Conservation (phyloP, 768 basidiomycete genomes). For the Podaxis rugospora region DNA sequence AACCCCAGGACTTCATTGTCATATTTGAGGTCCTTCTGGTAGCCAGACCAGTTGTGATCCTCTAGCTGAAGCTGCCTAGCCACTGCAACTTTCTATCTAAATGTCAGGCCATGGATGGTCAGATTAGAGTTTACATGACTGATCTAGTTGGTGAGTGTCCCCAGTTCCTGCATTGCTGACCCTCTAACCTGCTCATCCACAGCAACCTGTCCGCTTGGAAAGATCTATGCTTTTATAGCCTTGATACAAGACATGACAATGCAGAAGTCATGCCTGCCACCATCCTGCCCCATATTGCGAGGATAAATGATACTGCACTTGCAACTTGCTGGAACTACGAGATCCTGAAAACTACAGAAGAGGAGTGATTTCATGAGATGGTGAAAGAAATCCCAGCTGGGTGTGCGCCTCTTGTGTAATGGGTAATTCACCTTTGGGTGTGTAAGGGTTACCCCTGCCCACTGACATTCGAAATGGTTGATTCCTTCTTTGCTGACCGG, state of each 20-base stretch:
- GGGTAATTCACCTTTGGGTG: too few relatives aligned
- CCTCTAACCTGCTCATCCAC: not conserved
- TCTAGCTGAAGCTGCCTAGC: constrained; percentile 18
- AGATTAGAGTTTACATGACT: constrained; percentile 17
- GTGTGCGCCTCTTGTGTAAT: not conserved
- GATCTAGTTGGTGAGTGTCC: constrained; percentile 10
- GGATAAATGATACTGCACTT: not conserved
- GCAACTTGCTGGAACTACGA: not conserved
- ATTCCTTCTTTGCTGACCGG: too few relatives aligned
- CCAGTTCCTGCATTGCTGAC: not conserved
- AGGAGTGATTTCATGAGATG: not conserved
- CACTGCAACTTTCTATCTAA: constrained; percentile 14
- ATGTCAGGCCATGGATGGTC: constrained; percentile 19
- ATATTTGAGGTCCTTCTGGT: constrained; percentile 15
- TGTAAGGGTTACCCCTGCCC: too few relatives aligned
- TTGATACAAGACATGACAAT: not conserved
- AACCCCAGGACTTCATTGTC: constrained; percentile 12
- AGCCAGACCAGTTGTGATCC: constrained; percentile 23
- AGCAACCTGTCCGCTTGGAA: not conserved
- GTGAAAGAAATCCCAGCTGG: not conserved
- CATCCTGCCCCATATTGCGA: not conserved
- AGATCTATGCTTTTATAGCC: not conserved
- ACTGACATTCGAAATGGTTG: too few relatives aligned
- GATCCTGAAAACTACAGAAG: not conserved
- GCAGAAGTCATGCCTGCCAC: not conserved